These are phyloP conservation scores for Erythrophleum fordii DNA, from an alignment of 306 rosid genomes.

Conservation along the genomic window DNA sequence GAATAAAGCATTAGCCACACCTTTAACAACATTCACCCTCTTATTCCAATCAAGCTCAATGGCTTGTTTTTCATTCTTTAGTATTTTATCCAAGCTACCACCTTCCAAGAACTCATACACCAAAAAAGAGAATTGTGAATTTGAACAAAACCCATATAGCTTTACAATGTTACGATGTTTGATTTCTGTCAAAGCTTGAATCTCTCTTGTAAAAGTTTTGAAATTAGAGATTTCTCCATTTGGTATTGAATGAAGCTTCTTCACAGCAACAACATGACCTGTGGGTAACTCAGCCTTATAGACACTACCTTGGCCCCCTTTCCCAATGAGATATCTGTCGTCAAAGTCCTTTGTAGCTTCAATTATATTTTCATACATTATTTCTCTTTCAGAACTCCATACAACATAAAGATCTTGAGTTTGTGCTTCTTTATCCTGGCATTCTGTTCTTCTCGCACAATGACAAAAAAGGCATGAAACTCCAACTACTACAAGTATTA, in stretches of 20 bases:
- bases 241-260: slow-evolving; percentile 10
- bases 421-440: not conserved
- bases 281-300: slow-evolving; percentile 26
- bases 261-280: slow-evolving; percentile 31
- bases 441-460: not conserved
- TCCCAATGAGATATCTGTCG: not conserved
- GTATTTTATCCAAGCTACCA: too few species aligned
- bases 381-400: not conserved
- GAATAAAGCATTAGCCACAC: too few species aligned
- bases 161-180: slow-evolving; percentile 33
- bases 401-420: not conserved
- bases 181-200: slow-evolving; percentile 23
- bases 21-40: too few species aligned
- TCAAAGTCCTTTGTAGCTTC: slow-evolving; percentile 24
- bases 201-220: slow-evolving; percentile 16
- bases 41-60: too few species aligned
- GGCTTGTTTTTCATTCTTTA: too few species aligned
- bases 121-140: not conserved
- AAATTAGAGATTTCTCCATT: not conserved
- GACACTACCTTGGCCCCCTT: slow-evolving; percentile 22
- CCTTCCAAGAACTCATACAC: too few species aligned
- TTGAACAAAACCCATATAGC: slow-evolving; percentile 9
- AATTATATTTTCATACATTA: slow-evolving; percentile 8
- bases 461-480: not conserved
- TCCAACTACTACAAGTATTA: not conserved